Evolutionary conservation across 1,284 basidiomycete species (phyloP).

Genomic region (Neonothopanus nambi): DNA sequence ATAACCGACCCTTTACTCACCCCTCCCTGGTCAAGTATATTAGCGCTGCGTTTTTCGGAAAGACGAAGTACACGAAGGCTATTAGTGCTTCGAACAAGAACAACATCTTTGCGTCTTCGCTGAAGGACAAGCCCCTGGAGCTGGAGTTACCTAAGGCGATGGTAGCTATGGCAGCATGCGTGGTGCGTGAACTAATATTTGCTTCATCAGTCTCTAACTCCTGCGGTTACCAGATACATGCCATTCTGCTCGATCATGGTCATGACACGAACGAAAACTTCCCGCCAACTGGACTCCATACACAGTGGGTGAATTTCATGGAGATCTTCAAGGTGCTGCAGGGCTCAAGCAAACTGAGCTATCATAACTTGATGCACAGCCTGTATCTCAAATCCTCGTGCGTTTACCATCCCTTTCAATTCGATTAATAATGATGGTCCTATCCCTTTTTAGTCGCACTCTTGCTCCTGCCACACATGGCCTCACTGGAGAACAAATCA

Average conservation of each 20-base stretch:
- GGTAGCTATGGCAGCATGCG: background rate
- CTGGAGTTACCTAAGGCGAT: constrained; percentile 5
- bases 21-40: background rate
- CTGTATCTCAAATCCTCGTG: constrained; percentile 1
- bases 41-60: background rate
- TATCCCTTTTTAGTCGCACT: background rate
- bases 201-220: background rate
- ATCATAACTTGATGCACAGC: constrained; percentile 2
- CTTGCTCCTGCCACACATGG: constrained; percentile 4
- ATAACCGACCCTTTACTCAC: background rate
- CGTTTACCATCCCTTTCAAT: background rate
- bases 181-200: background rate
- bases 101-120: constrained; percentile 2
- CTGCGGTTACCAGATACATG: constrained; percentile 1
- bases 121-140: background rate
- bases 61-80: background rate
- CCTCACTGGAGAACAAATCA: background rate
- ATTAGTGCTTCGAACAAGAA: background rate
- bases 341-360: background rate
- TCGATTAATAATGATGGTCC: background rate
- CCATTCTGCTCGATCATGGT: constrained; percentile 1
- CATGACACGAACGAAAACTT: background rate
- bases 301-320: background rate
- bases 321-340: background rate
- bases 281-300: background rate